Conservation (phyloP, 371 early-diverging fungal species). For the Lichtheimia ornata region DNA sequence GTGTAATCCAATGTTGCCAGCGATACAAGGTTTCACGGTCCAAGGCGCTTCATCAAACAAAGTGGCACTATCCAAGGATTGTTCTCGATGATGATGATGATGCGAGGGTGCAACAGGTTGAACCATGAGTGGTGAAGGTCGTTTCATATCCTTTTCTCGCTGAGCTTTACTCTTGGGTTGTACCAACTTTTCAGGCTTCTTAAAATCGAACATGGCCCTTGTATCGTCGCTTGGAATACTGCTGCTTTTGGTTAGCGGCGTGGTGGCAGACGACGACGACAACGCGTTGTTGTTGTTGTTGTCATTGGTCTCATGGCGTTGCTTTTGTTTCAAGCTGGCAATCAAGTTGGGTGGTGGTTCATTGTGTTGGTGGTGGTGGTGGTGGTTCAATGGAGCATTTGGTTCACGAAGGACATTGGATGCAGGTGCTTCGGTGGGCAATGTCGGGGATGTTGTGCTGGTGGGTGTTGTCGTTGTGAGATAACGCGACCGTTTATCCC, state of each 20-base stretch:
- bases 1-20: slow-evolving; percentile 89
- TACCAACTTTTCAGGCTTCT: slow-evolving; percentile 26
- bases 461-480: neutral
- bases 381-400: neutral
- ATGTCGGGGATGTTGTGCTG: slow-evolving; percentile 13
- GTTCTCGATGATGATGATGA: slow-evolving; percentile 24
- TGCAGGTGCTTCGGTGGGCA: slow-evolving; percentile 9
- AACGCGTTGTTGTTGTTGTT: slow-evolving; percentile 2
- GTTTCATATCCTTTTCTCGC: slow-evolving; percentile 27
- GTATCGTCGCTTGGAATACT: slow-evolving; percentile 10
- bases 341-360: slow-evolving; percentile 30
- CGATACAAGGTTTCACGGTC: slow-evolving; percentile 69
- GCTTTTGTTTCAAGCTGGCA: slow-evolving; percentile 29
- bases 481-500: slow-evolving; percentile 16
- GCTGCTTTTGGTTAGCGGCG: neutral
- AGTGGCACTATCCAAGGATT: slow-evolving; percentile 41
- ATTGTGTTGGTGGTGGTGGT: neutral
- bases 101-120: neutral
- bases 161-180: slow-evolving; percentile 43
- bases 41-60: slow-evolving; percentile 59
- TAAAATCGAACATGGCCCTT: slow-evolving; percentile 34
- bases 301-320: neutral
- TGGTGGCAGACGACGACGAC: neutral
- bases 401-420: neutral
- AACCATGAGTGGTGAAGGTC: slow-evolving; percentile 21